Base-by-base conservation (phyloP, 2,329 filamentous ascomycete genomes). In the Aureobasidium sp. region DNA sequence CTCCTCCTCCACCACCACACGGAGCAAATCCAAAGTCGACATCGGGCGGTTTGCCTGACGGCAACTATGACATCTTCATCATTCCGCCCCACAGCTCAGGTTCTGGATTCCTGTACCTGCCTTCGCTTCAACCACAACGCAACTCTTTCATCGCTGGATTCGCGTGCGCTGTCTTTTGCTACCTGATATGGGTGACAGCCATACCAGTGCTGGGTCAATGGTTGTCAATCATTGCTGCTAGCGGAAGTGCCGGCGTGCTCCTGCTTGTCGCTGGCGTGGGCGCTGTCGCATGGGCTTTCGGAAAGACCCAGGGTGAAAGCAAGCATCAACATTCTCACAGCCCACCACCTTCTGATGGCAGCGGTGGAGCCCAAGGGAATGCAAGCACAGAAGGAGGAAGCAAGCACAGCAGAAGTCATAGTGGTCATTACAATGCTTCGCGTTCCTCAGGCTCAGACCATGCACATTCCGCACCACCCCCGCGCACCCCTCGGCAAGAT, bases 51-150 rank as follows among this genome's bases (percentile, higher is more conserved):
- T 79, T 97, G 52, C 93, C 93, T 2, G 82, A 89, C 1, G 92
- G 93, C 61, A 95, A 94, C 73, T 97, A 96, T 76, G 93, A 97
- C 78, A 96, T 97, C 72, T 97, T 97, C 78, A 88, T 97, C 73
- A 92, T 97, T 70, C 93, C 93, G 8, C 90, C 92, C 51, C 92
- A 96, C 74, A 93, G 92, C 12, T 83, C 92, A 7, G 93, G 93
- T 59, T 85, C 87, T 0, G 93, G 93, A 37, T 97, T 97, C 75
- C 80, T 97, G 32, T 97, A 97, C 74, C 84, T 97, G n/a, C 93
- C 93, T 0, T 96, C 92, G 0, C 76, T 97, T 65, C 84, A 88
- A 71, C 88, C 90, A 24, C 90, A 94, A 70, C 82, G 88, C 70
- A 96, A 96, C 75, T 96, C 90, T 76, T 97, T 97, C 74, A 82